Conservation (phyloP, 2,329 filamentous ascomycete genomes). For the Aureobasidium sp. region DNA sequence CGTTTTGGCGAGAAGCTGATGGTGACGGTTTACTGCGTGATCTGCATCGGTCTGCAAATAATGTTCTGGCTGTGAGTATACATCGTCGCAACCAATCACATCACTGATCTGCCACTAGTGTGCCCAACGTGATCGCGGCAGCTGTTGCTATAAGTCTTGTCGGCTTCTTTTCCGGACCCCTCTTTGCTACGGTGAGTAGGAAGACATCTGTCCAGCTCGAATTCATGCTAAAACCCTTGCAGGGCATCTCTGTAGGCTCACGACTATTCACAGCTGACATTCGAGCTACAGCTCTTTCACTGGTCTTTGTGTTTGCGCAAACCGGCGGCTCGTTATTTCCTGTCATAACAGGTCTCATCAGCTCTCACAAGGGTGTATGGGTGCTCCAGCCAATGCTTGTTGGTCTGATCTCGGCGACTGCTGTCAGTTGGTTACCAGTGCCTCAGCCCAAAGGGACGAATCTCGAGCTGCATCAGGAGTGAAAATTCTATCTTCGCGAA, state of each 20-base stretch:
- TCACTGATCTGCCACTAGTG: constrained; percentile 20
- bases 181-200: constrained; percentile 47
- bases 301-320: constrained; percentile 23
- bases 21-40: constrained; percentile 45
- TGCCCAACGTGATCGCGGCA: constrained; percentile 42
- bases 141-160: constrained; percentile 49
- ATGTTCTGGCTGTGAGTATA: constrained; percentile 49
- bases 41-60: constrained; percentile 50
- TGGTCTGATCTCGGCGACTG: constrained; percentile 38
- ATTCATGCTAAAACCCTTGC: neutral
- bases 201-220: neutral
- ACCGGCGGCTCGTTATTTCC: constrained; percentile 22
- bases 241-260: constrained; percentile 50
- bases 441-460: neutral
- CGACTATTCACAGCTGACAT: constrained; percentile 46
- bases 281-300: constrained; percentile 41
- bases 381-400: constrained; percentile 49
- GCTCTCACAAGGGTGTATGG: constrained; percentile 37
- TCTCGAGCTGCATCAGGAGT: constrained; percentile 1
- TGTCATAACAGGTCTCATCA: constrained; percentile 21
- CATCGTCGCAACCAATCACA: neutral
- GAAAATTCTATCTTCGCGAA: no score
- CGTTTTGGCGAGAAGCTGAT: constrained; percentile 46
- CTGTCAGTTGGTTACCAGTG: neutral
- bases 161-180: constrained; percentile 52